phyloP scores from a whole-genome alignment of 768 basidiomycete species.

The Calocera viscosa region DNA sequence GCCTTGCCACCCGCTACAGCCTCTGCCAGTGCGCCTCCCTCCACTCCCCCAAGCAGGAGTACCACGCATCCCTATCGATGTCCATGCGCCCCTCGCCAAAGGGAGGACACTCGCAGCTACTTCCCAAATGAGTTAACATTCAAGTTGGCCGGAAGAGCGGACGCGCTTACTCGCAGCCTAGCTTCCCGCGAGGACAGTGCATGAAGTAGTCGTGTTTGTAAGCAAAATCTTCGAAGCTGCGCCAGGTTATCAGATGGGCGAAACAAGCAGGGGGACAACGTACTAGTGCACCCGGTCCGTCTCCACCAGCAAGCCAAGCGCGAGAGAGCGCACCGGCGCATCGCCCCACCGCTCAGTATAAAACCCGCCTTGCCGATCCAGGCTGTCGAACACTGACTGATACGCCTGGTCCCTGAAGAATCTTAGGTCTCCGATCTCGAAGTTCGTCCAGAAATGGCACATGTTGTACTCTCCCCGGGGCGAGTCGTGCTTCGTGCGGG shows the following conservation, averaged over 20 bases:
- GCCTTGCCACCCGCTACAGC: not conserved
- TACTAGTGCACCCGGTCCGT: slow-evolving; percentile 18
- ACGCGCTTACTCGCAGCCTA: slow-evolving; percentile 16
- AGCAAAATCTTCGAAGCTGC: slow-evolving; percentile 19
- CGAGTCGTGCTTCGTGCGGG: not conserved
- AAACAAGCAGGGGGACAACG: slow-evolving; percentile 5
- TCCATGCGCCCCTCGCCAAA: not conserved
- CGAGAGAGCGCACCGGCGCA: slow-evolving; percentile 25
- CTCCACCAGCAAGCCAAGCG: slow-evolving; percentile 13
- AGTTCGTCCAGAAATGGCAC: slow-evolving; percentile 30
- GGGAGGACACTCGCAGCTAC: not conserved
- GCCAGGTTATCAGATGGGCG: not conserved
- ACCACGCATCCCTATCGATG: slow-evolving; percentile 15
- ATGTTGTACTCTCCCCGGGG: not conserved
- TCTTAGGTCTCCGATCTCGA: slow-evolving; percentile 30
- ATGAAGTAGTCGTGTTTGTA: slow-evolving; percentile 21
- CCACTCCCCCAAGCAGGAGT: slow-evolving; percentile 17
- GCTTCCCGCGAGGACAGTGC: slow-evolving; percentile 10
- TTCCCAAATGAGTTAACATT: not conserved
- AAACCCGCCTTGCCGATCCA: slow-evolving; percentile 31
- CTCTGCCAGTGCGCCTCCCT: not conserved
- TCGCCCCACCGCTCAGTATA: slow-evolving; percentile 33
- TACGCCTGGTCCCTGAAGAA: slow-evolving; percentile 30
- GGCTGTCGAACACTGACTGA: slow-evolving; percentile 28
- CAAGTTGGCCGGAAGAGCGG: not conserved